Percentiles rank a stretch among this genome's conserved stretches.
Evolutionary conservation across 2,329 filamentous ascomycete genomes (phyloP).

Genomic region (Hypoxylon sp.): DNA sequence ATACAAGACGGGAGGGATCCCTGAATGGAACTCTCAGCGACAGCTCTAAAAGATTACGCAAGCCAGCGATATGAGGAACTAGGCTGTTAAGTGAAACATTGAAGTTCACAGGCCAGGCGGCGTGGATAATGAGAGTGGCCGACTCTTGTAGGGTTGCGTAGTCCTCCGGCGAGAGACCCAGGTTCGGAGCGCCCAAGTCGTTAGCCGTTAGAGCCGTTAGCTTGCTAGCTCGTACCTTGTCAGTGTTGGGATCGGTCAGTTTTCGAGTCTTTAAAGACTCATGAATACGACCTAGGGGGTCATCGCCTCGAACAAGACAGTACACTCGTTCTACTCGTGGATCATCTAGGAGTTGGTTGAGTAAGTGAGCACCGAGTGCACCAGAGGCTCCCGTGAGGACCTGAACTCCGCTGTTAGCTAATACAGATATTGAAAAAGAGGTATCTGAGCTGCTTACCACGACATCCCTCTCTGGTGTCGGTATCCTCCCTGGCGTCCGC

Average conservation of each 20-base stretch:
- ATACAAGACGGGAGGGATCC: slow-evolving; percentile 53
- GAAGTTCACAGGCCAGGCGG: slow-evolving; percentile 66
- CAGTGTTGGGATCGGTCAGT: slow-evolving; percentile 29
- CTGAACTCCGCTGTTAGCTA: slow-evolving; percentile 25
- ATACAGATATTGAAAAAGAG: not conserved
- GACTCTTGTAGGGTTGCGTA: slow-evolving; percentile 49
- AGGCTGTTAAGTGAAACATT: slow-evolving; percentile 62
- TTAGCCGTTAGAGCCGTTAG: slow-evolving; percentile 55
- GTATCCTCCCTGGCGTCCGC: slow-evolving; percentile 26
- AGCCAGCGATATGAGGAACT: slow-evolving; percentile 59
- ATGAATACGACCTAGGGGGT: slow-evolving; percentile 39
- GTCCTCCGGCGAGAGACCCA: slow-evolving; percentile 55
- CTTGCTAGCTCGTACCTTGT: slow-evolving; percentile 47
- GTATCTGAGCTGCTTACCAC: slow-evolving; percentile 43
- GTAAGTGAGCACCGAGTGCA: slow-evolving; percentile 58
- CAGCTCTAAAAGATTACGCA: slow-evolving; percentile 57
- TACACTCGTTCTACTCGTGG: slow-evolving; percentile 53
- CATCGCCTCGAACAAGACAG: slow-evolving; percentile 54
- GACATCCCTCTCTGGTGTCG: slow-evolving; percentile 33
- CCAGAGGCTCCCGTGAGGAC: slow-evolving; percentile 60
- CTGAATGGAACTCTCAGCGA: slow-evolving; percentile 49
- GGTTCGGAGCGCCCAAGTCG: slow-evolving; percentile 55
- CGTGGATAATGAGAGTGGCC: slow-evolving; percentile 60
- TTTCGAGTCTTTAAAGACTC: slow-evolving; percentile 42
- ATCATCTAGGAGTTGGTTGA: slow-evolving; percentile 55